phyloP scores from a whole-genome alignment of 495 filamentous ascomycete species.

The Darksidea phi region DNA sequence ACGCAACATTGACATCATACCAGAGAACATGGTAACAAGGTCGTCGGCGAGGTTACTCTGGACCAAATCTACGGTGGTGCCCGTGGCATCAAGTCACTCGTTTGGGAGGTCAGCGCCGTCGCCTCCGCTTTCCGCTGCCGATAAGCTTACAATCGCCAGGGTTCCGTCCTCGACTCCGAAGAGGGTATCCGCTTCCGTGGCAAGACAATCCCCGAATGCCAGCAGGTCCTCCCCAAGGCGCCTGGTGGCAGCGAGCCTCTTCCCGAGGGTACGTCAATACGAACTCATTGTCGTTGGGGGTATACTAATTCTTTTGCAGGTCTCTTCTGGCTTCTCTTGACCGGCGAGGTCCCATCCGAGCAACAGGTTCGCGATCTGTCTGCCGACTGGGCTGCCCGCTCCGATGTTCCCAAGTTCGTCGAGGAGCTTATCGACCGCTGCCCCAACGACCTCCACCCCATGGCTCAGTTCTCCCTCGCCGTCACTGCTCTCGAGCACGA shows the following conservation, averaged over 20 bases:
- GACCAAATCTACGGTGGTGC: conserved; percentile 99
- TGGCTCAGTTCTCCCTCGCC: conserved; percentile 98
- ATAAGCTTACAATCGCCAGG: conserved; percentile 50
- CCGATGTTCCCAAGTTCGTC: conserved; percentile 92
- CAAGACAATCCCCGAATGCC: conserved; percentile 98
- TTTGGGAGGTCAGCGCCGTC: conserved; percentile 77
- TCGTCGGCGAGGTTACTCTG: conserved; percentile 95
- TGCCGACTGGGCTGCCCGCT: conserved; percentile 96
- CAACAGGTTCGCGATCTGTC: conserved; percentile 97
- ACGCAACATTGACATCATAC: conserved; percentile 29
- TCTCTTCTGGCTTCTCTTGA: conserved; percentile 99
- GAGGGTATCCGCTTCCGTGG: conserved; percentile 99
- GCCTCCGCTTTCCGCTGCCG: neutral
- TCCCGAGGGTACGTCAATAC: conserved; percentile 67
- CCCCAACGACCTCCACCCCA: conserved; percentile 96
- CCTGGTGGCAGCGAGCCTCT: conserved; percentile 94
- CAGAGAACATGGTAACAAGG: conserved; percentile 90
- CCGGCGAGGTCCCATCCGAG: conserved; percentile 92
- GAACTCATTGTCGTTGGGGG: conserved; percentile 84
- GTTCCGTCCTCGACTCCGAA: conserved; percentile 95
- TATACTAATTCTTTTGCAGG: conserved; percentile 78
- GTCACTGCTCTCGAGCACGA: conserved; percentile 98
- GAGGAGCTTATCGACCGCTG: conserved; percentile 99
- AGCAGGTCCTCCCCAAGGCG: conserved; percentile 93
- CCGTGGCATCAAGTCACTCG: conserved; percentile 95